A percentile compares a stretch with the other conserved stretches of the same genome.
Conservation (phyloP, 441 rosid species). For the Erodium texanum region DNA sequence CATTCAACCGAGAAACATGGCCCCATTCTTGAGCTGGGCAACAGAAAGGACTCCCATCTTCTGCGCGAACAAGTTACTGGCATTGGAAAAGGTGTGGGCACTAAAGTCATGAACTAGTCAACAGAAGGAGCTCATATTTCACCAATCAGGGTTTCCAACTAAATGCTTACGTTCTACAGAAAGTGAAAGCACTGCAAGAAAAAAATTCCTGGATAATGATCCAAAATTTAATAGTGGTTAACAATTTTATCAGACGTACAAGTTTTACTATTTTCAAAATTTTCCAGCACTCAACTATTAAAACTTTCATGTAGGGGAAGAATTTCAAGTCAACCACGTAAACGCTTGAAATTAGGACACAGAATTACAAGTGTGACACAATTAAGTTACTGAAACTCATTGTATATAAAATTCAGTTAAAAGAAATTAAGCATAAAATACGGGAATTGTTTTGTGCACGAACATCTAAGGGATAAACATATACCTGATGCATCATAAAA, state of each 20-base stretch:
- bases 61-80: neutral
- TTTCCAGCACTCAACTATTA: neutral
- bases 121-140: neutral
- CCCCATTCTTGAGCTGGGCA: neutral
- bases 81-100: neutral
- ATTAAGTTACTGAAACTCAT: neutral
- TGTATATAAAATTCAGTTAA: neutral
- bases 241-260: neutral
- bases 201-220: neutral
- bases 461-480: conserved; percentile 1
- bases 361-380: neutral
- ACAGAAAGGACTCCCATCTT: neutral
- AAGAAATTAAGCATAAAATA: neutral
- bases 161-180: neutral
- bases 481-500: conserved; percentile 68
- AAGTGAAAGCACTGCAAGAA: neutral
- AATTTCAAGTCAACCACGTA: neutral
- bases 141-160: neutral
- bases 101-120: neutral
- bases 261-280: neutral
- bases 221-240: neutral
- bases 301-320: neutral
- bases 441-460: neutral
- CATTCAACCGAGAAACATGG: neutral
- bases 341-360: neutral